Evolutionary conservation across 1,284 basidiomycete species (phyloP).

Genomic region (Cerrena zonata): DNA sequence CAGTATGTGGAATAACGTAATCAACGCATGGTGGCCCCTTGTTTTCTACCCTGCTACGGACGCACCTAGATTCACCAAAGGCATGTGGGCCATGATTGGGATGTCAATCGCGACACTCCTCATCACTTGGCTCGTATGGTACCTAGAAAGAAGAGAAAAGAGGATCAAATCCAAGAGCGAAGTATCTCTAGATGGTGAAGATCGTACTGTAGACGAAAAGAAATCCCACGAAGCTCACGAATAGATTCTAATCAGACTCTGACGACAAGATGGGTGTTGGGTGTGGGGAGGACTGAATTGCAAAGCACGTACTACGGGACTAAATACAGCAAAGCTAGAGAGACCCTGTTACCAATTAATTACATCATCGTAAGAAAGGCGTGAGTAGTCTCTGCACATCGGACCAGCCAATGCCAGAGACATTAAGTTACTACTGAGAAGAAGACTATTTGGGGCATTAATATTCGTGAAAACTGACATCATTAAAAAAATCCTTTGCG

Average conservation of each 20-base stretch:
- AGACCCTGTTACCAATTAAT: background rate
- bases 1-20: conserved; percentile 67
- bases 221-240: background rate
- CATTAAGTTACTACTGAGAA: too few species aligned
- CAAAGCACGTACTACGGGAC: background rate
- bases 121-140: conserved; percentile 54
- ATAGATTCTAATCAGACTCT: too few species aligned
- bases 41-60: conserved; percentile 65
- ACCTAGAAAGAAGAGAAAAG: conserved; percentile 44
- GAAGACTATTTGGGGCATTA: too few species aligned
- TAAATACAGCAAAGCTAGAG: background rate
- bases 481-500: too few species aligned
- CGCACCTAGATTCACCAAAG: conserved; percentile 56
- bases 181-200: background rate
- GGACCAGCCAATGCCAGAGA: background rate
- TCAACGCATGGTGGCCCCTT: conserved; percentile 69
- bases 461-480: too few species aligned
- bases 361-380: background rate
- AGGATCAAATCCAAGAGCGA: conserved; percentile 2
- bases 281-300: background rate
- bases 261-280: conserved; percentile 3
- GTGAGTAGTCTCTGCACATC: background rate
- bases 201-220: conserved; percentile 9
- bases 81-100: conserved; percentile 64
- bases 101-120: conserved; percentile 49